Evolutionary conservation across 345 rosid species (phyloP).

Genomic region (Alliaria petiolata): DNA sequence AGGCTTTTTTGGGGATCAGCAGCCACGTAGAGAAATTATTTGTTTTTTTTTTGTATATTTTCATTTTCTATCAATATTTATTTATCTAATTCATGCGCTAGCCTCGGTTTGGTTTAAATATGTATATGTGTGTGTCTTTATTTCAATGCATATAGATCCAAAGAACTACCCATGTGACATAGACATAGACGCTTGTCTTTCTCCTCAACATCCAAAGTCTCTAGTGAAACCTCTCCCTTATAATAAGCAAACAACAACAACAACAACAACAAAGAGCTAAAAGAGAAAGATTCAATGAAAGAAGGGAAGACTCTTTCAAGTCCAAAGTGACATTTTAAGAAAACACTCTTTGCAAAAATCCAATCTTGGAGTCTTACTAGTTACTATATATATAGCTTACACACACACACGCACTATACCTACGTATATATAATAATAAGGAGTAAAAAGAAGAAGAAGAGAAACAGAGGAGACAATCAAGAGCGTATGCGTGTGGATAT

Average conservation of each 20-base stretch:
- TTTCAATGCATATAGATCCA: conserved; percentile 31
- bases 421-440: background rate
- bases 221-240: background rate
- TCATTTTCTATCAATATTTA: background rate
- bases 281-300: background rate
- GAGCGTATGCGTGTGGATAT: conserved; percentile 25
- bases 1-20: conserved; percentile 1
- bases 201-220: conserved; percentile 2
- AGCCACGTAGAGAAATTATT: conserved; percentile 8
- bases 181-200: conserved; percentile 33
- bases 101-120: background rate
- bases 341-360: conserved; percentile 1
- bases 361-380: conserved; percentile 18
- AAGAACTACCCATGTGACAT: conserved; percentile 10
- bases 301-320: background rate
- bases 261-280: background rate
- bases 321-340: too few relatives aligned
- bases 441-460: background rate
- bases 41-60: too few relatives aligned
- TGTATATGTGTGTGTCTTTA: background rate
- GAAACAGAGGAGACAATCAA: background rate
- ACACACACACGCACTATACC: background rate
- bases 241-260: background rate
- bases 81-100: background rate
- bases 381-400: background rate